A percentile compares a stretch with the other conserved stretches of the same genome.
These are phyloP conservation scores for Periconia digitata DNA, from an alignment of 2,329 filamentous ascomycete species.

Conservation along the genomic window DNA sequence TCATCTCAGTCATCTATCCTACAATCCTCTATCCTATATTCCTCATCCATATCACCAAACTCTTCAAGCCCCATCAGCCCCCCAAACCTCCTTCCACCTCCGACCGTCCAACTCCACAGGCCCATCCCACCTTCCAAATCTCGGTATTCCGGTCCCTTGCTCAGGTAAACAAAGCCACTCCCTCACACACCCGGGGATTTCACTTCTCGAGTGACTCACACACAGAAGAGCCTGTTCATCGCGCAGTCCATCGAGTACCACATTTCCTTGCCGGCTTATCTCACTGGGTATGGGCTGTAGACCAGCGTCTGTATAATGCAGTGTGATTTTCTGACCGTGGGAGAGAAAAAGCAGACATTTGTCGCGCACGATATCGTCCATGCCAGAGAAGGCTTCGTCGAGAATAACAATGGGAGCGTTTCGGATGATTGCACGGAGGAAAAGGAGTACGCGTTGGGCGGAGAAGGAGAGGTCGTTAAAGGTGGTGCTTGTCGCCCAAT, in stretches of 20 bases:
- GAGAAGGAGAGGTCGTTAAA: conserved; percentile 79
- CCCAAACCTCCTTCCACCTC: conserved; percentile 63
- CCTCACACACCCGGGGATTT: conserved; percentile 80
- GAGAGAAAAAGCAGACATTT: conserved; percentile 82
- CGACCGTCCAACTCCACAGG: conserved; percentile 60
- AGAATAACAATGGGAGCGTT: conserved; percentile 53
- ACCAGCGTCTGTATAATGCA: conserved; percentile 38
- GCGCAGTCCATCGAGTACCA: conserved; percentile 64
- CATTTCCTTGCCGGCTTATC: conserved; percentile 37
- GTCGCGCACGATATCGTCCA: conserved; percentile 67
- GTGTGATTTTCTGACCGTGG: conserved; percentile 43
- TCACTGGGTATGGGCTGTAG: conserved; percentile 48
- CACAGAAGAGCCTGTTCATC: conserved; percentile 81
- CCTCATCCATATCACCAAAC: neutral
- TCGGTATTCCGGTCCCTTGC: conserved; percentile 64
- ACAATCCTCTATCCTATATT: neutral
- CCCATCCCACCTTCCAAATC: conserved; percentile 65
- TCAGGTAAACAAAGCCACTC: conserved; percentile 88
- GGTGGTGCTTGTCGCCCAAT: conserved; percentile 68
- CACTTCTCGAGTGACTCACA: conserved; percentile 87
- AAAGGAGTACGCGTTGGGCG: conserved; percentile 80
- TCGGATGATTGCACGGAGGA: conserved; percentile 60
- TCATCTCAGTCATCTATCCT: neutral
- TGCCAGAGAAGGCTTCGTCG: conserved; percentile 55
- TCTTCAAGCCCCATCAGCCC: conserved; percentile 4